Evolutionary conservation across 148 eudicot species (phyloP), one percentile per base, ranked within the genome.

Genomic region (Spergularia marina): DNA sequence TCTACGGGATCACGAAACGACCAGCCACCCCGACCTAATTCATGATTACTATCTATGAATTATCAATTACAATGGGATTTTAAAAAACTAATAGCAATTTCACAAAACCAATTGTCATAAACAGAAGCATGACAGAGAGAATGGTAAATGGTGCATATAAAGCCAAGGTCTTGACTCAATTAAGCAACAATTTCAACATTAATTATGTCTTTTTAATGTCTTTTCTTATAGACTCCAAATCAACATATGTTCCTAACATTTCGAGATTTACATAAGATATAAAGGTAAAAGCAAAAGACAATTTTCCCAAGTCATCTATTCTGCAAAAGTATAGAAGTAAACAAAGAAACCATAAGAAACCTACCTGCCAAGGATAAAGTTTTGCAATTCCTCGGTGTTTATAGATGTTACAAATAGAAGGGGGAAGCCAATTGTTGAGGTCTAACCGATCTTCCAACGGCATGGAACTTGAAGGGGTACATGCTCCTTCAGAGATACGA

Each of bases 281-380:
- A 30, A 30, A 30, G 36, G 36, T 30, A 30, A 30, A 2, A 30
- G 36, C 1, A 30, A 30, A 30, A 30, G 2, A 12, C 44, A 4
- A 39, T 44, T 56, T 21, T 12, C 40, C 40, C 30, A 30, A 15
- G 34, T 36, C 62, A 21, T n/a, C 68, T 49, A 21, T 8, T 62
- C 56, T 47, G n/a, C 4, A 53, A 34, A 44, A 6, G 10, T 55
- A 30, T 13, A 56, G 3, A 71, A 69, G 25, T 18, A 41, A 41
- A 58, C 36, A 77, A 63, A 34, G 68, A 23, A 53, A 40, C 49
- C 53, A 68, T 71, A 41, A 62, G 53, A 55, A 63, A 73, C 34
- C 34, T 65, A 96, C 99, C 99, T 92, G 99, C 99, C 99, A 96
- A 41, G 85, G 83, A 59, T 96, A 96, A 81, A 96, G 82, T 78